Conservation (phyloP, 352 stramenopile genomes). For the Vaucheria bursata region DNA sequence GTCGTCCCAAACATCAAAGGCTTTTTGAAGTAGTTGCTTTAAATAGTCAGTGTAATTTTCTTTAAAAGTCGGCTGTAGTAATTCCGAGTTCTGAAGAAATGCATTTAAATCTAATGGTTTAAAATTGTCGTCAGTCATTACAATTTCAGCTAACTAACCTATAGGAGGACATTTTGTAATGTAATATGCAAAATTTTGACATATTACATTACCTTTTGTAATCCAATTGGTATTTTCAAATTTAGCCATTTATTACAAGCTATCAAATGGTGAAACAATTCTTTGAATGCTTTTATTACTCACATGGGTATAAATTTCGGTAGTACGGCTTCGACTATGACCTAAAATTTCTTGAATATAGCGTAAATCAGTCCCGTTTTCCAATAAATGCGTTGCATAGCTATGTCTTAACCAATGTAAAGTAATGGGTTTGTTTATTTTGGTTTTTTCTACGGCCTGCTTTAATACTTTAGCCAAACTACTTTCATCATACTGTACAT, state of each 20-base stretch:
- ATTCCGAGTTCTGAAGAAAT: too few relatives aligned
- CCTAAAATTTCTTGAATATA: conserved; percentile 1
- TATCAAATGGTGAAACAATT: neutral
- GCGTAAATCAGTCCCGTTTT: neutral
- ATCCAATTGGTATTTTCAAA: neutral
- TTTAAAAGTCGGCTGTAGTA: too few relatives aligned
- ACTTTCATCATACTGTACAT: neutral
- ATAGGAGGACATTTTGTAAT: neutral
- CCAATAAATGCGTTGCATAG: conserved; percentile 5
- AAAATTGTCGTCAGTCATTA: too few relatives aligned
- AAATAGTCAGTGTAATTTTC: too few relatives aligned
- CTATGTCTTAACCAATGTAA: neutral
- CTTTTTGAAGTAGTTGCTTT: too few relatives aligned
- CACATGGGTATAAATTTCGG: conserved; percentile 5
- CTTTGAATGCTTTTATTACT: conserved; percentile 3
- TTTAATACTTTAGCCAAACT: neutral
- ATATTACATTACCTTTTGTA: neutral
- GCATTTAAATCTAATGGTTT: too few relatives aligned
- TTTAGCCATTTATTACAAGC: neutral
- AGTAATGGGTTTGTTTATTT: neutral
- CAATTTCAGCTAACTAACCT: neutral
- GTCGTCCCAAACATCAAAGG: too few relatives aligned
- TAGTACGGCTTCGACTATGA: neutral
- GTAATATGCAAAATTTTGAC: neutral
- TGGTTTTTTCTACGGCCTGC: neutral